Evolutionary conservation across 2,329 filamentous ascomycete species (phyloP).

Genomic region (Endocalyx cinctus): DNA sequence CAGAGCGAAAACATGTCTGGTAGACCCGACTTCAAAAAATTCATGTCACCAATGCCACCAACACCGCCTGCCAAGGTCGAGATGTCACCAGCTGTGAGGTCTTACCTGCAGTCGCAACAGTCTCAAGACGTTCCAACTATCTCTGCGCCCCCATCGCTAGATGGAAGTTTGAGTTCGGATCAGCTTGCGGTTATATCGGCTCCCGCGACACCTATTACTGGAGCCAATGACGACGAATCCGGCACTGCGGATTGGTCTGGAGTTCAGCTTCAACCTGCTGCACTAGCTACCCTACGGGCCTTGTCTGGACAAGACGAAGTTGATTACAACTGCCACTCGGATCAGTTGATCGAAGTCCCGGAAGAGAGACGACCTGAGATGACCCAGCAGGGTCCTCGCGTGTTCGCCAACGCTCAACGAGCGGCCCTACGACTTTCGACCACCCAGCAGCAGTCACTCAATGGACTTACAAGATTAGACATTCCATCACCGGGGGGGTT

Average conservation of each 20-base stretch:
- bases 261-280: constrained; percentile 71
- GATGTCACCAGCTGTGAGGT: constrained; percentile 71
- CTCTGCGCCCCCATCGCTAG: constrained; percentile 81
- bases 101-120: constrained; percentile 62
- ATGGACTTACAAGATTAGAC: constrained; percentile 74
- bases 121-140: constrained; percentile 64
- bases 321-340: constrained; percentile 57
- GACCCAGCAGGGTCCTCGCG: constrained; percentile 46
- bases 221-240: constrained; percentile 46
- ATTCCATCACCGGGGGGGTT: constrained; percentile 91
- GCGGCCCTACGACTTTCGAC: constrained; percentile 34
- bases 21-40: constrained; percentile 40
- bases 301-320: constrained; percentile 60
- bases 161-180: constrained; percentile 84
- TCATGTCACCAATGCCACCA: constrained; percentile 55
- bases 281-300: constrained; percentile 74
- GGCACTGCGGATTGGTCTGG: constrained; percentile 65
- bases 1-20: constrained; percentile 40
- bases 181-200: constrained; percentile 80
- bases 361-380: constrained; percentile 44
- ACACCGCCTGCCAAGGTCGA: constrained; percentile 65
- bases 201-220: constrained; percentile 75
- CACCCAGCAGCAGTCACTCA: constrained; percentile 55
- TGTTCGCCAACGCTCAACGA: constrained; percentile 40
- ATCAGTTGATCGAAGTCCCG: constrained; percentile 50